Conservation (phyloP, 306 rosid species). For the Argentina anserina region DNA sequence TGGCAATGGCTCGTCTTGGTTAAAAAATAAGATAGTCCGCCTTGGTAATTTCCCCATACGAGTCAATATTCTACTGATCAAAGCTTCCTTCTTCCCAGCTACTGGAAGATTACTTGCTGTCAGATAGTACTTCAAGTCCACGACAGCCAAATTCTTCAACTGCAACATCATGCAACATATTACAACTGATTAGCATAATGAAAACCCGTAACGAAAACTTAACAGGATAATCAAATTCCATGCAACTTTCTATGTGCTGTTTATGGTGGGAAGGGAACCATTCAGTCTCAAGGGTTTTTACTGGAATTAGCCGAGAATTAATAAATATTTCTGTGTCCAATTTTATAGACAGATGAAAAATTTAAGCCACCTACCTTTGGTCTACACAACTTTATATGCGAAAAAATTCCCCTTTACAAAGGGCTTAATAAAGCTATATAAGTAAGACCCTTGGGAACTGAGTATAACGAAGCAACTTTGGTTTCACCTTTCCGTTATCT, state of each 20-base stretch:
- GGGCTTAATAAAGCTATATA: not conserved
- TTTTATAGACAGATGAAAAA: not conserved
- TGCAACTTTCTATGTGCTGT: not conserved
- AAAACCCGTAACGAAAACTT: not conserved
- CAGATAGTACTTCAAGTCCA: slow-evolving; percentile 68
- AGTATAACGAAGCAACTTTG: slow-evolving; percentile 19
- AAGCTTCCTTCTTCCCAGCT: slow-evolving; percentile 78
- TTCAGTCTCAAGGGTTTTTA: not conserved
- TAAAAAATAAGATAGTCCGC: not conserved
- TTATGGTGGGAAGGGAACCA: not conserved
- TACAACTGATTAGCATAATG: not conserved
- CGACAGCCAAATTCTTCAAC: slow-evolving; percentile 82
- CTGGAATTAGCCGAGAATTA: not conserved
- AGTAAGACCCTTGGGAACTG: not conserved
- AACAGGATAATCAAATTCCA: not conserved
- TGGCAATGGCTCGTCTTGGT: not conserved
- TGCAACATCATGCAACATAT: slow-evolving; percentile 41
- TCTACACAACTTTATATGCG: too few species aligned
- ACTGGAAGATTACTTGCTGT: slow-evolving; percentile 75
- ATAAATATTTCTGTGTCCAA: not conserved
- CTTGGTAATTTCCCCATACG: slow-evolving; percentile 70
- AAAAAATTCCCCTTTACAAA: too few species aligned
- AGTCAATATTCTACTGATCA: slow-evolving; percentile 70
- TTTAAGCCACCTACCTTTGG: not conserved
- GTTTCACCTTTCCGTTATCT: slow-evolving; percentile 74